Evolutionary conservation across 2,329 filamentous ascomycete species (phyloP), one percentile per base, ranked within the genome.

Genomic region (Corynespora cassiicola): DNA sequence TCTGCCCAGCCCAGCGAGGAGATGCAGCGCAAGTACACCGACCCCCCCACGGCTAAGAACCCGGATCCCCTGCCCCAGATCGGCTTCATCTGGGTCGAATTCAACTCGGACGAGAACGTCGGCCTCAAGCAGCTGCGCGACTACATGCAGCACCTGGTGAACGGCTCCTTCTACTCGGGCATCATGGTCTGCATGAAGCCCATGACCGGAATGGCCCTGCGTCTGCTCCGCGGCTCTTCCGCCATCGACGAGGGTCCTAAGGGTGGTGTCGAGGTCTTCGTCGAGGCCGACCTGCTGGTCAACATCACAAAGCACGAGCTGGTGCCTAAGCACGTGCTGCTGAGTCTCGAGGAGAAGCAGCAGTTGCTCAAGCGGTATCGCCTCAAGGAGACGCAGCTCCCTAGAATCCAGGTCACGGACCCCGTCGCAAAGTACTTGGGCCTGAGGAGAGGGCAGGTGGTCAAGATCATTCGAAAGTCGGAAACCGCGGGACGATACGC

Each of bases 291-390:
- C 72, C 73, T 99, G 58, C 79, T 97, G 44, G 91, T 99, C 71
- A 99, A 99, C 74, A 97, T 99, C 70, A 97, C 92, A 43, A 88
- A 91, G 69, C 94, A 99, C 75, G 92, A 97, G 73, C 81, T 99
- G 39, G 94, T 99, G 19, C 94, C 94, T 28, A 90, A 88, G 67
- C 94, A 99, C 66, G 85, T 97, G 23, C 74, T 97, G 45, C 82
- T 99, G 39, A 95, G 89, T 60, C 81, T 84, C 29, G 90, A 95
- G 60, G 94, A 99, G 77, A 96, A 96, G 80, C 74, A 75, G 30
- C 86, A 87, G 23, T 75, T 99, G 61, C 78, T 99, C 45, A 84
- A 90, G 73, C 80, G 94, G 48, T 99, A 99, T 73, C 84, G 94
- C 31, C 74, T 99, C 69, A 97, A 96, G 82, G 94, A 99, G 79